Base-by-base conservation (phyloP, 352 stramenopile genomes). In the Phytopythium boreale region DNA sequence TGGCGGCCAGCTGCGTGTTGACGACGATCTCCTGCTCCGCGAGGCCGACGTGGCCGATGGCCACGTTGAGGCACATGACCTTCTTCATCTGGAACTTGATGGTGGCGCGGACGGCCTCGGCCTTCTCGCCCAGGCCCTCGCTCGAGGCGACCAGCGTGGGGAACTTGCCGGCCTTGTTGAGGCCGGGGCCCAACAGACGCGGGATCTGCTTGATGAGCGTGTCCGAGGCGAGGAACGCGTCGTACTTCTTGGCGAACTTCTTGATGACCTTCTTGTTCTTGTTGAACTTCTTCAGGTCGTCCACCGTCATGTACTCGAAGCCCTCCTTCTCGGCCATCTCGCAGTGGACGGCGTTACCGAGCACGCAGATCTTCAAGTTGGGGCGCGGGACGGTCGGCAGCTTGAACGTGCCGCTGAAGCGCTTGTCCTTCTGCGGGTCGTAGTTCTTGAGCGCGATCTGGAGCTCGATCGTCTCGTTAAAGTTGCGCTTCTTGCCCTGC, bases 71-170 rank as follows among this genome's bases (percentile, higher is more conserved):
- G 88, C 97, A 99, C 94, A 99, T 98, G 67, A 99, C 98, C 90
- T 99, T 99, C 96, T 99, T 99, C 97, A 99, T 99, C 91, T 99
- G 98, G 90, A 99, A 99, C 93, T 99, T 99, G 92, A 99, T 99
- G 66, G 97, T 99, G 62, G 95, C 92, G 64, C 98, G 97, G 63
- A 99, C 84, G 71, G 96, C 91, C 69, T 99, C 96, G 61, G 98
- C 97, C 93, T 99, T 99, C 64, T 98, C 96, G 64, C 97, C 92
- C 67, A 99, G 93, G 64, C 98, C 95, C 67, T 99, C 97, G 70
- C 80, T 96, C 69, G 80, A 83, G 52, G 89, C 82, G 63, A 99
- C 87, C 41, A 99, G 82, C 51, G 97, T 99, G 50, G 98, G 98
- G 93, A 99, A 99, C 88, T 99, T 99, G 82, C 97, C 97, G 50